Evolutionary conservation across 495 filamentous ascomycete genomes (phyloP), one percentile per base, ranked within the genome.

Genomic region (Tetracladium marchalianum): DNA sequence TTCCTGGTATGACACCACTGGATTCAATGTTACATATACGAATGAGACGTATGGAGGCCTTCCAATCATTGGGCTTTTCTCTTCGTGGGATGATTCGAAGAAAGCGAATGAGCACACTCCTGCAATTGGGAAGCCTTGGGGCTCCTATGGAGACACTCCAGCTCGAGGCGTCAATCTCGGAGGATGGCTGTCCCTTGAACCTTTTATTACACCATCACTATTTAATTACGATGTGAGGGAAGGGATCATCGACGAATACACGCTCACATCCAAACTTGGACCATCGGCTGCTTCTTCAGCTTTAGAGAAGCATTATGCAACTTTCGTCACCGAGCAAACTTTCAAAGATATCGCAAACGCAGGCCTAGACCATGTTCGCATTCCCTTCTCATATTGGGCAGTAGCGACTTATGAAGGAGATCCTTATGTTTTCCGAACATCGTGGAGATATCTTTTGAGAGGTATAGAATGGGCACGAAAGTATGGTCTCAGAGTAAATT

Each of bases 11-110:
- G 85, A 95, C 52, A 96, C 90, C 1, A 76, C 70, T 1, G 89
- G 87, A 55, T 94, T 97, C 63, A 99, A 99, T 58, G 67, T 93
- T 44, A 97, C 93, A 0, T 99, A 90, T 59, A 99, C 93, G 0
- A 76, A 80, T 54, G 79, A 74, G 32, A 90, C 78, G 0, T 81
- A 96, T 1, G 93, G 92, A 9, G 87, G 83, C 6, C 72, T 99
- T 27, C 77, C 85, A 0, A 54, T 96, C 39, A 97, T 97, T 86
- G 93, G 93, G 2, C 71, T 99, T 9, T 82, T 84, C 54, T 81
- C 80, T 2, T 72, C 78, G 1, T 99, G 89, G 85, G 82, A 96
- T 59, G 90, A 99, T 64, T 84, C 81, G 11, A 69, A 73, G 11
- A 67, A 70, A 40, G 75, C 92, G 12, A 97, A 96, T 58, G 69